Conservation (phyloP, 1,284 basidiomycete species). For the Tilletia walkeri region DNA sequence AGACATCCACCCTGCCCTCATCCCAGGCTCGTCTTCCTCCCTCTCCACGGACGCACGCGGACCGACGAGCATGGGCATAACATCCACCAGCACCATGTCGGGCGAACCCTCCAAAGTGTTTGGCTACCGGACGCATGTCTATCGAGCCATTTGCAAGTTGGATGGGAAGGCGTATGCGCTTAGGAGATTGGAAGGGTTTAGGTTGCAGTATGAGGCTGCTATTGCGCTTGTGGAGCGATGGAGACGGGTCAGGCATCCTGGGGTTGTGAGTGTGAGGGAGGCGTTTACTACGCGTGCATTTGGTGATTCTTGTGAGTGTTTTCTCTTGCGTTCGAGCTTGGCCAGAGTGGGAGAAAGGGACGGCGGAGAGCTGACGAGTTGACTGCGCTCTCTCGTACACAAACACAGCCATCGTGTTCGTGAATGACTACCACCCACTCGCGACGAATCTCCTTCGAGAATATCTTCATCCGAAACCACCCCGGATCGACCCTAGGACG, state of each 20-base stretch:
- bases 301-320: slow-evolving; percentile 77
- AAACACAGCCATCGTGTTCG: slow-evolving; percentile 72
- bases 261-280: slow-evolving; percentile 79
- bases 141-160: slow-evolving; percentile 73
- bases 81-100: slow-evolving; percentile 31
- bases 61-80: slow-evolving; percentile 1
- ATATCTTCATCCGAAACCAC: slow-evolving; percentile 60
- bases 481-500: slow-evolving; percentile 53
- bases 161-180: slow-evolving; percentile 79
- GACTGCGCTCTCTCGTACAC: not conserved
- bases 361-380: not conserved
- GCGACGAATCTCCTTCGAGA: slow-evolving; percentile 77
- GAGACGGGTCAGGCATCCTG: slow-evolving; percentile 81
- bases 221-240: slow-evolving; percentile 83
- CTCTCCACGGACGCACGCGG: too few relatives aligned
- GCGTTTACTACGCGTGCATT: slow-evolving; percentile 95
- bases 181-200: slow-evolving; percentile 83
- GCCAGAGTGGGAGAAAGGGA: not conserved
- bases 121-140: slow-evolving; percentile 69
- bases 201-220: slow-evolving; percentile 68
- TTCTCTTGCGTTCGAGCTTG: not conserved
- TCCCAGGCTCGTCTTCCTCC: not conserved
- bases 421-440: slow-evolving; percentile 85
- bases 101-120: slow-evolving; percentile 59
- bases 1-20: slow-evolving; percentile 12